Conservation (phyloP, 176 grass and related monocot species). For the Carex cristatella region DNA sequence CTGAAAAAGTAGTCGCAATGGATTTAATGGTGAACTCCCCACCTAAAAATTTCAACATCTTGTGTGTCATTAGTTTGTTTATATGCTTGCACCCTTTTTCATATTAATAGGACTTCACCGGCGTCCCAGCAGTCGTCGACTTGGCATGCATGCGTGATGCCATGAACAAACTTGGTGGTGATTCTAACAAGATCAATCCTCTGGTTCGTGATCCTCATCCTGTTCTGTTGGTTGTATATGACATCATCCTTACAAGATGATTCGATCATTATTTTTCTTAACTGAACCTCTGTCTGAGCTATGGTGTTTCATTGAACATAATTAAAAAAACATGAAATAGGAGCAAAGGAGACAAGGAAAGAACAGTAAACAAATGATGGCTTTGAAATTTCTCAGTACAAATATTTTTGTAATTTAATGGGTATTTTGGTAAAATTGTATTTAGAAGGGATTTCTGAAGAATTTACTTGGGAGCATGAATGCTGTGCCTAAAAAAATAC, state of each 20-base stretch:
- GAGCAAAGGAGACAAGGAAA: background rate
- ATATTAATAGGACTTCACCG: conserved; percentile 69
- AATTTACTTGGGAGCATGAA: background rate
- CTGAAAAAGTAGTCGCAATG: background rate
- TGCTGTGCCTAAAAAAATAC: no score
- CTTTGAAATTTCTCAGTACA: background rate
- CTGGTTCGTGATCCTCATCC: conserved; percentile 38
- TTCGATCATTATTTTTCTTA: background rate
- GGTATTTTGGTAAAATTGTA: background rate
- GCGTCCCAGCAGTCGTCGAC: conserved; percentile 92
- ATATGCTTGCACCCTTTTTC: conserved; percentile 10
- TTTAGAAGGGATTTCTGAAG: background rate
- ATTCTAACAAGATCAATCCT: conserved; percentile 93
- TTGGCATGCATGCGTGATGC: conserved; percentile 95
- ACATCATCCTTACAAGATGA: background rate
- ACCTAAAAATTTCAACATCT: background rate
- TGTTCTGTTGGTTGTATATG: conserved; percentile 6
- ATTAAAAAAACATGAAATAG: background rate
- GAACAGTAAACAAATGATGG: background rate
- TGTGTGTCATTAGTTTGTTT: background rate
- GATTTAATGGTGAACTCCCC: background rate
- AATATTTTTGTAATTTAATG: background rate
- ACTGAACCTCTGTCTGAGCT: background rate
- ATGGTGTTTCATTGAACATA: background rate
- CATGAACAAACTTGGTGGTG: conserved; percentile 75